Percentiles rank a stretch among this genome's conserved stretches.
Conservation (phyloP, 768 basidiomycete genomes). For the Suillus luteus region DNA sequence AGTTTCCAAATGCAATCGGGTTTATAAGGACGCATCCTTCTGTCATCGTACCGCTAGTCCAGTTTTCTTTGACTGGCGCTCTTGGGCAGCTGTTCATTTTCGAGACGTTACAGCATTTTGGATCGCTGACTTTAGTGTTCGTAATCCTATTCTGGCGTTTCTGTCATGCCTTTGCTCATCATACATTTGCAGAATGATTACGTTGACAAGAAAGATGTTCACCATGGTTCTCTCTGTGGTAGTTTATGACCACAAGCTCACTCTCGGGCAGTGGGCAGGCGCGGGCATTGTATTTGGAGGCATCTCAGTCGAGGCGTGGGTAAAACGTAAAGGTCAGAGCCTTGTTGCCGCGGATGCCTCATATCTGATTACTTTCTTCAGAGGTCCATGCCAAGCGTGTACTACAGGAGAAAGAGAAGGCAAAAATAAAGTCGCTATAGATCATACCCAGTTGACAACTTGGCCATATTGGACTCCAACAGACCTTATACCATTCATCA, state of each 20-base stretch:
- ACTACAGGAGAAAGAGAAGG: constrained; percentile 81
- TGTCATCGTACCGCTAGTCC: constrained; percentile 68
- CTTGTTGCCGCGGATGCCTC: constrained; percentile 2
- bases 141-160: constrained; percentile 27
- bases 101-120: constrained; percentile 91
- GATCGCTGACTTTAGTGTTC: constrained; percentile 86
- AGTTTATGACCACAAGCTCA: constrained; percentile 86
- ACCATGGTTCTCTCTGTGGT: constrained; percentile 97
- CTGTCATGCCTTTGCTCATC: constrained; percentile 13
- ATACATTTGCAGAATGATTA: constrained; percentile 69
- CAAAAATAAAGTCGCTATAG: constrained; percentile 78
- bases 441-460: constrained; percentile 18
- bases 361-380: constrained; percentile 33
- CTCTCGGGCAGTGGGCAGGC: constrained; percentile 89
- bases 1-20: constrained; percentile 64
- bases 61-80: constrained; percentile 89
- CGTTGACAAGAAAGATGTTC: constrained; percentile 94
- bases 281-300: constrained; percentile 92
- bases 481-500: constrained; percentile 5
- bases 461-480: background rate
- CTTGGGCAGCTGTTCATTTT: constrained; percentile 98
- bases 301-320: constrained; percentile 89
- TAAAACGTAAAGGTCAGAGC: constrained; percentile 79
- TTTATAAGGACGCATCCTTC: constrained; percentile 82
- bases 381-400: constrained; percentile 82